A percentile compares a stretch with the other conserved stretches of the same genome.
These are phyloP conservation scores for Skeletonema potamos DNA, from an alignment of 108 stramenopile species.

Conservation along the genomic window DNA sequence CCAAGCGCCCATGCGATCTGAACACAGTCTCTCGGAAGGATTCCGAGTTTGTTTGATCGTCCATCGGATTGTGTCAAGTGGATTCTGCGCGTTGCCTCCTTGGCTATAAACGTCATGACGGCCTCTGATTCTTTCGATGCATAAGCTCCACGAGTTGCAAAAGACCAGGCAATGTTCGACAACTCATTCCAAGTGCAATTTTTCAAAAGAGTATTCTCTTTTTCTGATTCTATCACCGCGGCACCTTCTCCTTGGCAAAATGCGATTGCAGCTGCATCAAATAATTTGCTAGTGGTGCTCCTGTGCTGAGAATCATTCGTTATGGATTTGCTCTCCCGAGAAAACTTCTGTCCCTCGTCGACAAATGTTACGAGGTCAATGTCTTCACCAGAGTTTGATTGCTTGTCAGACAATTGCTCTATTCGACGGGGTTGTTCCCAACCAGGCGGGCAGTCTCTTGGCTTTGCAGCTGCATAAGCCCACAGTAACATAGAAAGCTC, in stretches of 20 bases:
- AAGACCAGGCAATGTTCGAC: conserved; percentile 82
- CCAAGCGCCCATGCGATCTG: conserved; percentile 82
- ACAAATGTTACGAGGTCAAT: conserved; percentile 54
- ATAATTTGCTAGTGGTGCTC: conserved; percentile 38
- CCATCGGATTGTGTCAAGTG: not conserved
- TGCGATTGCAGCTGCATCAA: conserved; percentile 67
- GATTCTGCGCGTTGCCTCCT: conserved; percentile 49
- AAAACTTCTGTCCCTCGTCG: not conserved
- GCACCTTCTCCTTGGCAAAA: conserved; percentile 50
- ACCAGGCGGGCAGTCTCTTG: conserved; percentile 65
- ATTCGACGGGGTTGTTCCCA: conserved; percentile 69
- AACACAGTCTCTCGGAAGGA: conserved; percentile 62
- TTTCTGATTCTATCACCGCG: not conserved
- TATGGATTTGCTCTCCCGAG: not conserved
- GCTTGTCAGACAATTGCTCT: conserved; percentile 25
- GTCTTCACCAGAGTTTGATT: not conserved
- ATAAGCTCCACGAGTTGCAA: conserved; percentile 67
- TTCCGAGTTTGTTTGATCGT: conserved; percentile 17
- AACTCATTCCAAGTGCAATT: conserved; percentile 76
- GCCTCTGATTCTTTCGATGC: conserved; percentile 45
- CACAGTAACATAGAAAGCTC: conserved; percentile 79
- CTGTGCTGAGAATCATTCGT: conserved; percentile 2
- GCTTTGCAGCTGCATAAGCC: conserved; percentile 69
- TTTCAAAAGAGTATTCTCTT: conserved; percentile 26
- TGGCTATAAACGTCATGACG: conserved; percentile 53